phyloP scores from a whole-genome alignment of 78 protist genomes.

The Emiliania huxleyi region DNA sequence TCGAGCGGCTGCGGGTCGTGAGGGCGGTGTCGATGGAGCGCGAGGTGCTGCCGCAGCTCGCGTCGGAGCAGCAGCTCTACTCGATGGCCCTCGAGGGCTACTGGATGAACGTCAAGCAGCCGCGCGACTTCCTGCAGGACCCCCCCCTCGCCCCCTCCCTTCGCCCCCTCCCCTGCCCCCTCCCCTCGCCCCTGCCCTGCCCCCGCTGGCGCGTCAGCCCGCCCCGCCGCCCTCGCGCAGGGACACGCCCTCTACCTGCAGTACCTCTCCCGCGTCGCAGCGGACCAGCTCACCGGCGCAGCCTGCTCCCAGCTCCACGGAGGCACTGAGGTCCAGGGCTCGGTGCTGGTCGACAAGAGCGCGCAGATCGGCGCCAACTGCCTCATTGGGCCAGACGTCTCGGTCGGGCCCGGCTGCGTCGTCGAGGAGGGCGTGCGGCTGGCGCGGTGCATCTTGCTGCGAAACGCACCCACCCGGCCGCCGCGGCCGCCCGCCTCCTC shows the following conservation, averaged over 20 bases:
- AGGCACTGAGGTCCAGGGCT: neutral
- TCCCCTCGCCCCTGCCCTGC: too few species aligned
- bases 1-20: constrained; percentile 78
- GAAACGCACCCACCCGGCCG: too few species aligned
- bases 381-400: constrained; percentile 85
- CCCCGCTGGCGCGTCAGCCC: too few species aligned
- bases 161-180: too few species aligned
- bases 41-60: constrained; percentile 75
- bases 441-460: constrained; percentile 47
- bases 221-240: too few species aligned
- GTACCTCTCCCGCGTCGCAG: neutral
- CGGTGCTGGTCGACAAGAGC: neutral
- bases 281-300: neutral
- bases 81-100: constrained; percentile 82
- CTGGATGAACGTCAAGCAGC: constrained; percentile 97
- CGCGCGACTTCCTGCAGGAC: constrained; percentile 75
- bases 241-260: neutral
- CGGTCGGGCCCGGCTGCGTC: constrained; percentile 76
- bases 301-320: too few species aligned
- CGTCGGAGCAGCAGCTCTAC: constrained; percentile 73
- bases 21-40: constrained; percentile 74
- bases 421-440: constrained; percentile 53
- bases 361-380: constrained; percentile 81
- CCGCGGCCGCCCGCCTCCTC: too few species aligned
- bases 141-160: too few species aligned